phyloP scores from a whole-genome alignment of 2,329 filamentous ascomycete genomes.

The Trichophyton equinum region DNA sequence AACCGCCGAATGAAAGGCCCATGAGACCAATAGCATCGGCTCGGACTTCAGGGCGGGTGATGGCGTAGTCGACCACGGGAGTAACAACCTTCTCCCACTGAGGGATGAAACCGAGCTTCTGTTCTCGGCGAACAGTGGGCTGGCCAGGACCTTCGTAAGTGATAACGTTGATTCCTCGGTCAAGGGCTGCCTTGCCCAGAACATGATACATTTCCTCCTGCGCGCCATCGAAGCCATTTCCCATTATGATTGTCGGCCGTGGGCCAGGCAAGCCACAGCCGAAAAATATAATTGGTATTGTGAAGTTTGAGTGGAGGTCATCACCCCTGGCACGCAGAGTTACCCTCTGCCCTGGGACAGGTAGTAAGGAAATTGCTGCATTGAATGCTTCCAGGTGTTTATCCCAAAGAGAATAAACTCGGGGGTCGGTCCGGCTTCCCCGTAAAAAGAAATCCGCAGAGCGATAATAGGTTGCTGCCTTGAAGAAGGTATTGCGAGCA shows the following conservation, averaged over 20 bases:
- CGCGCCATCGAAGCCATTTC: conserved; percentile 31
- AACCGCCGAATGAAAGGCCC: conserved; percentile 34
- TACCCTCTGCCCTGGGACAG: conserved; percentile 25
- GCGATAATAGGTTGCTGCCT: conserved; percentile 31
- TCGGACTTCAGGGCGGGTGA: conserved; percentile 20
- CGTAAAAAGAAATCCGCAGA: conserved; percentile 33
- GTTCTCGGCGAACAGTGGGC: conserved; percentile 27
- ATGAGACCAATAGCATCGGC: conserved; percentile 23
- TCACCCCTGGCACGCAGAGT: conserved; percentile 14
- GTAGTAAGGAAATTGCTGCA: conserved; percentile 25
- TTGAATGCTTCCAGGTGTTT: conserved; percentile 27
- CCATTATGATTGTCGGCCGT: conserved; percentile 12
- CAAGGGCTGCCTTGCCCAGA: conserved; percentile 23
- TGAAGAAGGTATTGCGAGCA: conserved; percentile 24
- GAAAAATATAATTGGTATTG: conserved; percentile 28
- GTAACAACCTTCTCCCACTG: conserved; percentile 32
- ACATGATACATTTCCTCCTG: conserved; percentile 34
- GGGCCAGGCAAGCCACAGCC: conserved; percentile 10
- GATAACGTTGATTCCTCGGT: conserved; percentile 32
- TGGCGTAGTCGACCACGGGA: conserved; percentile 28
- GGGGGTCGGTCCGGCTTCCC: conserved; percentile 29
- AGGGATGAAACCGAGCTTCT: conserved; percentile 32
- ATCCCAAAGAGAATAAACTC: conserved; percentile 28
- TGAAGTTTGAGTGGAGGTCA: conserved; percentile 17
- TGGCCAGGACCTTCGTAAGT: conserved; percentile 37